Evolutionary conservation across 192 early-diverging fungal genomes (phyloP).

Genomic region (Mortierella alpina): DNA sequence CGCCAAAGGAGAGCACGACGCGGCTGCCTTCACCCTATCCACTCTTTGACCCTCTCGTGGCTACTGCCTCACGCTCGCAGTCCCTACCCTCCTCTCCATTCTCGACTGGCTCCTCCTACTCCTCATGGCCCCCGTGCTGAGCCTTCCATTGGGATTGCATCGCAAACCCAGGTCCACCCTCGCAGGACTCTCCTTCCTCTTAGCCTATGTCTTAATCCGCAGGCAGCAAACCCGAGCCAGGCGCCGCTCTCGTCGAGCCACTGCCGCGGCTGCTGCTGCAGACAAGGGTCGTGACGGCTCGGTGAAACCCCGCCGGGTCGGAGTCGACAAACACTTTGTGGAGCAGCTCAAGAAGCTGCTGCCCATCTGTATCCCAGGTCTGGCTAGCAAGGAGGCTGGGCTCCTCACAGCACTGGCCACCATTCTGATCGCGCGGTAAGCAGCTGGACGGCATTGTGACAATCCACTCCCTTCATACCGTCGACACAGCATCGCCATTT

Average conservation of each 20-base stretch:
- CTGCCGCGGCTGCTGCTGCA: background rate
- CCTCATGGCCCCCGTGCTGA: conserved; percentile 38
- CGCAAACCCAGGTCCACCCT: conserved; percentile 25
- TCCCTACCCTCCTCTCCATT: background rate
- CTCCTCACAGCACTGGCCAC: conserved; percentile 59
- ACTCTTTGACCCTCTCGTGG: background rate
- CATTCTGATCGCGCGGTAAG: conserved; percentile 63
- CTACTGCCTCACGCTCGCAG: background rate
- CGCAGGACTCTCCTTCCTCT: conserved; percentile 35
- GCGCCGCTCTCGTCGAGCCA: conserved; percentile 41
- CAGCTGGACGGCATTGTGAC: background rate
- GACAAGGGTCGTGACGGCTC: conserved; percentile 33
- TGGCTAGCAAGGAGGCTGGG: conserved; percentile 60
- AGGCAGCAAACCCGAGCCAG: conserved; percentile 35
- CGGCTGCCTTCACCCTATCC: background rate
- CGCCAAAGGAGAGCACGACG: background rate
- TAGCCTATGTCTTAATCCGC: conserved; percentile 43
- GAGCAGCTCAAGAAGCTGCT: conserved; percentile 66
- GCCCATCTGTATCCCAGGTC: conserved; percentile 70
- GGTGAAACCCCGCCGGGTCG: conserved; percentile 51
- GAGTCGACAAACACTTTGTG: conserved; percentile 67
- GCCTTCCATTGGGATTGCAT: conserved; percentile 29
- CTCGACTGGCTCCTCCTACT: background rate
- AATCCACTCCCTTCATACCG: too few species aligned
- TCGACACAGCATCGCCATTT: background rate